phyloP scores from a whole-genome alignment of 495 filamentous ascomycete species.

The Jackrogersella multiformis region DNA sequence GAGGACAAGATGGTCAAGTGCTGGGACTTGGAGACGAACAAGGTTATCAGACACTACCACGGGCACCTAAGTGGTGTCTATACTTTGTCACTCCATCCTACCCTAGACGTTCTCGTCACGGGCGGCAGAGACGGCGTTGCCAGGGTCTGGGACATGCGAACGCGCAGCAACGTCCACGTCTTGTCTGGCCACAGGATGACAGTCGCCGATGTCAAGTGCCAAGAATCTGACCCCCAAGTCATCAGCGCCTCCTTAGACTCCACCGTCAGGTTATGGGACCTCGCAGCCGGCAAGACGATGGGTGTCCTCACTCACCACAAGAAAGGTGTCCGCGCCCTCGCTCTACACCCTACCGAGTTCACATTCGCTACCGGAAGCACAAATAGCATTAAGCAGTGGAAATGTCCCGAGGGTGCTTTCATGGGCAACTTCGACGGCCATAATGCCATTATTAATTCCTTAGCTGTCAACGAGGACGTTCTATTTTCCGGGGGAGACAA shows the following conservation, averaged over 20 bases:
- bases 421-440: slow-evolving; percentile 99
- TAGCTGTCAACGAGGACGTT: slow-evolving; percentile 93
- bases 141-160: slow-evolving; percentile 98
- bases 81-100: slow-evolving; percentile 88
- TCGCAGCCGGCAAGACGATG: slow-evolving; percentile 96
- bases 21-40: slow-evolving; percentile 99
- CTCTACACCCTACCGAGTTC: slow-evolving; percentile 90
- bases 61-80: slow-evolving; percentile 97
- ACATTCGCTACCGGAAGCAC: slow-evolving; percentile 95
- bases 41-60: slow-evolving; percentile 98
- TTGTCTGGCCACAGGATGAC: slow-evolving; percentile 89
- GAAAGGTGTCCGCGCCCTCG: slow-evolving; percentile 89
- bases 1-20: slow-evolving; percentile 99
- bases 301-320: slow-evolving; percentile 98
- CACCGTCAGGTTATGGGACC: slow-evolving; percentile 94
- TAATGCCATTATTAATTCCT: slow-evolving; percentile 93
- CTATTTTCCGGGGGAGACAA: slow-evolving; percentile 96
- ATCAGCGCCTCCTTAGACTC: slow-evolving; percentile 91
- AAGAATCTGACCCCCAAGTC: slow-evolving; percentile 96
- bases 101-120: slow-evolving; percentile 92
- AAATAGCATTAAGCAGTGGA: slow-evolving; percentile 98
- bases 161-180: slow-evolving; percentile 93
- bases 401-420: slow-evolving; percentile 96
- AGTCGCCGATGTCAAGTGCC: slow-evolving; percentile 86
- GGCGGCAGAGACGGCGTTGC: slow-evolving; percentile 94